Base-by-base conservation (phyloP, 768 basidiomycete species). In the Pulveroboletus sp. region DNA sequence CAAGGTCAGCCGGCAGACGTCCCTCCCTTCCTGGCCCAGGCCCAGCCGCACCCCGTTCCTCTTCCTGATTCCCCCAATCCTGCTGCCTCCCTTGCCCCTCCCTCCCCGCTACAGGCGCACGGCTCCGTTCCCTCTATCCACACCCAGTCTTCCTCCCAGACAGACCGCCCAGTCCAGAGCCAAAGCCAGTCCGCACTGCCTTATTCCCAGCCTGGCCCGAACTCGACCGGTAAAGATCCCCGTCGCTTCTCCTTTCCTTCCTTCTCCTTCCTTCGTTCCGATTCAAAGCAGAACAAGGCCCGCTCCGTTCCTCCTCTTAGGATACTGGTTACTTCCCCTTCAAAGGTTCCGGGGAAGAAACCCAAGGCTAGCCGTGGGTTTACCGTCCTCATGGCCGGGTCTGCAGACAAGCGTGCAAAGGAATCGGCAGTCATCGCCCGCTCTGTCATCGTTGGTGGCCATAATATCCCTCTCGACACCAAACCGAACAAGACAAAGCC, bases 371-470 rank as follows among this genome's bases (percentile, higher is more conserved):
- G 63, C n/a, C 63, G 66, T 33, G 58, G 72, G 2, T 60, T 75
- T 47, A 55, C 72, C 7, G 23, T 53, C 20, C 39, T 62, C 50
- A 55, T 49, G 1, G 71, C 69, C 49, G 71, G 66, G 25, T 52
- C 64, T 9, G 47, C 40, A 7, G 78, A 86, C 43, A 82, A 75
- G 61, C 76, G 76, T 4, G 85, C 87, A 17, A 77, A 78, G 57
- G 73, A 82, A 52, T 81, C 79, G 17, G 90, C 90, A 2, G 51
- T 78, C 44, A 64, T 81, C 37, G 70, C 88, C 34, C 84, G 85
- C 44, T 73, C 80, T 9, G 71, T 90, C 54, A 91, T 91, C 53
- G 65, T 87, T 52, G 90, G 88, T 2, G 72, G 73, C 20, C 52
- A 69, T 38, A 55, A 72, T 37, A 51, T 56, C 47, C 50, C 52